Base-by-base conservation (phyloP, 176 grass and related monocot species). In the Pharus latifolius region DNA sequence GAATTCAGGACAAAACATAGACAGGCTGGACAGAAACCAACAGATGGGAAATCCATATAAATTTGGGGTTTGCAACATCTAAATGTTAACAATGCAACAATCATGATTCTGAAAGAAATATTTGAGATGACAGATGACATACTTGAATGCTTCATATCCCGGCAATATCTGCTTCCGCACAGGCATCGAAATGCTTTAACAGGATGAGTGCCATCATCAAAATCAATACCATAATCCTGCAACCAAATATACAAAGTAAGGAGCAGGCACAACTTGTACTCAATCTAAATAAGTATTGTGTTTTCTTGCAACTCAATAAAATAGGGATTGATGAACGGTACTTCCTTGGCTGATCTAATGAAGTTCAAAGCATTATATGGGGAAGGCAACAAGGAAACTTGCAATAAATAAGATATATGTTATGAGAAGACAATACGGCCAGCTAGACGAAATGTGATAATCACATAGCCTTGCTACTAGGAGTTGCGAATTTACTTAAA, bases 191-290 rank as follows among this genome's bases (percentile, higher is more conserved):
- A 84, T 56, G 50, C 18, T 50, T 57, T 59, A 10, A 17, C 50
- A 26, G 41, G 59, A 30, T 49, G 22, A 3, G 56, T 65, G 25
- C 64, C 57, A 40, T 26, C 49, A 14, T 65, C 52, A 1, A 84
- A 84, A 72, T 84, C 58, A 66, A 84, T 59, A 18, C 81, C 81
- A 56, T 84, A 84, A 64, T 84, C 81, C 81, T 84, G 50, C 49
- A 78, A 65, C n/a, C 41, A 56, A 11, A 16, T 69, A 69, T 41
- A 50, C 24, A 41, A 50, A 25, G 47, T 52, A 14, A 13, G 10
- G 42, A 19, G 59, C 43, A 74, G 29, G 47, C 26, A 3, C 18
- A 60, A 37, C 12, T 59, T 10, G 1, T 29, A 59, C 9, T 49
- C 46, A 58, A 69, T 67, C 29, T 59, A 33, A 25, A 33, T 47